Base-by-base conservation (phyloP, 2,329 filamentous ascomycete species). In the Lecanoromycetidae sp. region DNA sequence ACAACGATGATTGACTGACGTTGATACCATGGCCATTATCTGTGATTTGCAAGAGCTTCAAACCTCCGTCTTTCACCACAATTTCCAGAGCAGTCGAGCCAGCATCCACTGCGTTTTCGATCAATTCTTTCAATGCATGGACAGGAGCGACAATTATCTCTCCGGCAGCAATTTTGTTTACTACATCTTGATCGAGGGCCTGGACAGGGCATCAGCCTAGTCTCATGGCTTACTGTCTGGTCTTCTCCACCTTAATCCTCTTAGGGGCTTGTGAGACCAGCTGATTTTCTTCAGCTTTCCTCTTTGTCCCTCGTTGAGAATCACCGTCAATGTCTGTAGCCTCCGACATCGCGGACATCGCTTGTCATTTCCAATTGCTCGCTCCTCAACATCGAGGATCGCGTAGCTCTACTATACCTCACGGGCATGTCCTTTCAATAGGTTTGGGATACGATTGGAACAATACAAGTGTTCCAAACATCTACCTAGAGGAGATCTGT, bases 91-190 rank as follows among this genome's bases (percentile, higher is more conserved):
- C 79, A 0, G 91, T 96, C 3, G 91, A 85, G 4, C 91, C 90
- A n/a, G 93, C 91, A 66, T 98, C 93, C 13, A 98, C 87, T 3
- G 91, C 83, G 58, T 98, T 98, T 63, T 98, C 91, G 10, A 98
- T 87, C 41, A 98, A 71, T 63, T 98, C 91, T 65, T 98, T 98
- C 48, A 98, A 66, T 3, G 93, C 91, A 64, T 98, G 87, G 23
- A 95, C 87, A 0, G 91, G 93, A 2, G 91, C 90, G 40, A 98
- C 87, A 51, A 98, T 98, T 58, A 98, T 98, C 64, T 98, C 91
- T 17, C 91, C 91, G 0, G 91, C 91, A 1, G 91, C 91, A 56
- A 98, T 98, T 64, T 96, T 98, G 71, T 96, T 98, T 55, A 98
- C 84, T 19, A 98, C 91, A 67, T 91, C 83, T 53, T 84, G 80